Base-by-base conservation (phyloP, 1,139 yeast species). In the Nakaseomyces bracarensis region DNA sequence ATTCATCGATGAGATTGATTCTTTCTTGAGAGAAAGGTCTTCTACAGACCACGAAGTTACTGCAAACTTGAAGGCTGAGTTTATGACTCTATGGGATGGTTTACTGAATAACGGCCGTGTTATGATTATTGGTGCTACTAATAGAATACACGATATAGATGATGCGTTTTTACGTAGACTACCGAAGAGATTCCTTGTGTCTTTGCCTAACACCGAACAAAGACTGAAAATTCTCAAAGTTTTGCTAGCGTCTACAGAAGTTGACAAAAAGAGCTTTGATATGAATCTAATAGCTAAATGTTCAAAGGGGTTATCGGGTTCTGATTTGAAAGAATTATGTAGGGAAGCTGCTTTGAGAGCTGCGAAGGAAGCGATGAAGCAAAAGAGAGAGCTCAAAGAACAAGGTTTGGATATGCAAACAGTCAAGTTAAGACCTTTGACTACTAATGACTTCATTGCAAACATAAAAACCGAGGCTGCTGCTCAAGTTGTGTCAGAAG, bases 1-100 rank as follows among this genome's bases (percentile, higher is more conserved):
- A 41, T 91, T 91, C 61, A 87, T 91, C 50, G 98, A 91, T 66
- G 98, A 91, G 64, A 91, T 91, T 48, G 98, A 91, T 65, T 85
- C 96, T 9, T 89, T 91, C 58, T 69, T 91, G 53, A 74, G 97
- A 51, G 96, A 87, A 58, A 73, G 98, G 48, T 75, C 83, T 25
- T 75, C 87, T 1, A 71, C 72, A 43, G 98, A 91, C 64, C 97
- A 91, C 64, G 98, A 91, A 64, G 91, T 86, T n/a, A 87, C 96
- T 37, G 86, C 96, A 1, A 81, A 83, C 75, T 69, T 91, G 48
- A 91, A 91, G 64, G 96, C 98, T 0, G 98, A 91, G 63, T 91
- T 91, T 58, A 91, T 91, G 97, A 85, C 96, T 0, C 69, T 91
- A 45, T 91, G 98, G 97, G 98, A 91, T 62, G 98, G 98, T 0